These are phyloP conservation scores for Aspergillus carbonarius DNA, from an alignment of 2,329 filamentous ascomycete species.

Conservation along the genomic window DNA sequence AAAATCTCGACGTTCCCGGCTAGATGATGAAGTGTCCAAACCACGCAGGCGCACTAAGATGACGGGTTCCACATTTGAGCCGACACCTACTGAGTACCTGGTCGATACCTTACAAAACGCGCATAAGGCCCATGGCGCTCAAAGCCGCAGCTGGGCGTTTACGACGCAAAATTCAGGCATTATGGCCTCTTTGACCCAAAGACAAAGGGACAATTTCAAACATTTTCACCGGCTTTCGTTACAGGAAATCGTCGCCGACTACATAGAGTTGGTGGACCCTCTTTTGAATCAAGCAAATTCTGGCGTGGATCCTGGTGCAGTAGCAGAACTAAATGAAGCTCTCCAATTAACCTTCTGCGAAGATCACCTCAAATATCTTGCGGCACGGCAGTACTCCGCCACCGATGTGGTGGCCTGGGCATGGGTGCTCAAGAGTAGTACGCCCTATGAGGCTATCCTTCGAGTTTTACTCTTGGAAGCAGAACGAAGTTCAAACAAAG, in stretches of 20 bases:
- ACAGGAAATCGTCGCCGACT: conserved; percentile 40
- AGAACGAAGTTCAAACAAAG: conserved; percentile 14
- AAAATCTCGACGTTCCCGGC: neutral
- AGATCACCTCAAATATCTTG: conserved; percentile 30
- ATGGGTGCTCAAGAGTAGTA: conserved; percentile 46
- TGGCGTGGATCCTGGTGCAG: neutral
- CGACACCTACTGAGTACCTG: conserved; percentile 34
- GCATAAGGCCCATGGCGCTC: conserved; percentile 12
- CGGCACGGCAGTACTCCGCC: conserved; percentile 32
- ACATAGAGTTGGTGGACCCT: conserved; percentile 37
- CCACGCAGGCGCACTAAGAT: conserved; percentile 7
- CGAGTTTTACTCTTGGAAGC: conserved; percentile 36
- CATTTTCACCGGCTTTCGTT: conserved; percentile 24
- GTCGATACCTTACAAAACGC: conserved; percentile 29
- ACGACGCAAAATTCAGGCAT: conserved; percentile 1
- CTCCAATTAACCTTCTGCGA: conserved; percentile 36
- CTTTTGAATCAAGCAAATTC: conserved; percentile 17
- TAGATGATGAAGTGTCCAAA: neutral
- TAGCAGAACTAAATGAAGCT: conserved; percentile 24
- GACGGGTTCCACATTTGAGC: neutral
- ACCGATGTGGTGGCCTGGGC: conserved; percentile 47
- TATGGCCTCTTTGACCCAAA: conserved; percentile 11
- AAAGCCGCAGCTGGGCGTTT: conserved; percentile 9
- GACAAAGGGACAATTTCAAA: conserved; percentile 12
- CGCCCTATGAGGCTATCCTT: conserved; percentile 35